Base-by-base conservation (phyloP, 176 grass and related monocot genomes). In the Pontederia paniculata region DNA sequence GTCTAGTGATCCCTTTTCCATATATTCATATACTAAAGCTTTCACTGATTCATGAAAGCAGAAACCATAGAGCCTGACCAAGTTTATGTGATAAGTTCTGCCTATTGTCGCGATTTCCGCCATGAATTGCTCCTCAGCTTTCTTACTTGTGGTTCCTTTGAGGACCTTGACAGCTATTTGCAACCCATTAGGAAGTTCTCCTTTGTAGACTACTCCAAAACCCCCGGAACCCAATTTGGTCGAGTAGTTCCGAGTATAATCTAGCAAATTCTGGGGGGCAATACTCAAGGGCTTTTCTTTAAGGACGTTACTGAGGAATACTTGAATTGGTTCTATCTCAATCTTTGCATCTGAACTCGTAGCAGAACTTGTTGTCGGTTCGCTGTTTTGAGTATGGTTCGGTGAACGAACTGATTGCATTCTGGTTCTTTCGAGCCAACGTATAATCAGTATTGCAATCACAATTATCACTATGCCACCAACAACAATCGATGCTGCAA, bases 81-180 rank as follows among this genome's bases (percentile, higher is more conserved):
- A 11, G 54, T 56, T 56, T 10, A 23, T 25, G 54, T 56, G 54
- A 23, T 56, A 25, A 18, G 54, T 56, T 56, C 54, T 56, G 21
- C 10, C 17, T 23, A 31, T 56, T 8, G 28, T 58, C 25, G 14
- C 14, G 7, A 58, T 31, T 58, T 58, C 56, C 9, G 56, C 56
- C 28, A 58, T 58, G 56, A 58, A 58, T n/a, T 58, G 56, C 25
- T 58, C 14, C 28, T 58, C 13, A 9, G 56, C 56, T 58, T n/a
- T 37, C 56, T 58, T n/a, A 8, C 56, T n/a, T 58, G 56, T 41
- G 13, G 56, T 58, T 17, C 17, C n/a, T 2, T 42, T 41, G 56
- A 58, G 23, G 23, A 17, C 28, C 10, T 42, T 58, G 1, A 17
- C 56, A 8, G 56, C 56, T 3, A 58, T 42, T 11, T 42, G 56